Evolutionary conservation across 768 basidiomycete genomes (phyloP).

Genomic region (Auriscalpium microsporum): DNA sequence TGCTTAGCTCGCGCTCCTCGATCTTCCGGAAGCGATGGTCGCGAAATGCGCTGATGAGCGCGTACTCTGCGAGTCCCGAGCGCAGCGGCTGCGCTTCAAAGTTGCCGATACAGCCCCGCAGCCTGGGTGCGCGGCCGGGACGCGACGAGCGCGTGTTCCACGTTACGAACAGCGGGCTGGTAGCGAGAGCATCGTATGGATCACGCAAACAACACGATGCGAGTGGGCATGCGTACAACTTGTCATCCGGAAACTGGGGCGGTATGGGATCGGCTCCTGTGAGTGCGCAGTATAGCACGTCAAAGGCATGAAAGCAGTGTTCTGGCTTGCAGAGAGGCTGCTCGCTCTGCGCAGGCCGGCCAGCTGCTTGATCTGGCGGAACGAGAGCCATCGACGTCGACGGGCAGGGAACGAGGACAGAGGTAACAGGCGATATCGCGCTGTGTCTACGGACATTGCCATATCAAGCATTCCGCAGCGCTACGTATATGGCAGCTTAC

Average conservation of each 20-base stretch:
- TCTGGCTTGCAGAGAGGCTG: conserved; percentile 52
- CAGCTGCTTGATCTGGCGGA: conserved; percentile 41
- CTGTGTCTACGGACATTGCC: background rate
- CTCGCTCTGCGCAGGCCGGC: conserved; percentile 27
- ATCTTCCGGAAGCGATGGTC: conserved; percentile 84
- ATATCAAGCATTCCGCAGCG: background rate
- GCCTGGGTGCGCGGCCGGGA: conserved; percentile 47
- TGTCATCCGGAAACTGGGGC: conserved; percentile 61
- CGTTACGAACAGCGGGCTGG: conserved; percentile 90
- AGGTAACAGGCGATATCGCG: too few species aligned
- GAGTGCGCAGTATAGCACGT: conserved; percentile 72
- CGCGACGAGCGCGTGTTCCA: conserved; percentile 76
- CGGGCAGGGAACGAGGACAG: background rate
- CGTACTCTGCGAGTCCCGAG: conserved; percentile 82
- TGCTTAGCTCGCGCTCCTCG: conserved; percentile 62
- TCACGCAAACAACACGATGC: background rate
- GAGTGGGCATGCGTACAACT: conserved; percentile 52
- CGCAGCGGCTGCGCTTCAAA: conserved; percentile 71
- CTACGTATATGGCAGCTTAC: too few species aligned
- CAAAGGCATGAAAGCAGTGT: conserved; percentile 79
- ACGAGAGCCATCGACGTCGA: conserved; percentile 45
- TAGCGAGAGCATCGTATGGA: conserved; percentile 2
- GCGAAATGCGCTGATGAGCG: conserved; percentile 82
- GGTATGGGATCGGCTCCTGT: conserved; percentile 45
- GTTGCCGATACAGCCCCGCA: conserved; percentile 93